phyloP scores from a whole-genome alignment of 495 filamentous ascomycete species.

The Diplogelasinospora grovesii region DNA sequence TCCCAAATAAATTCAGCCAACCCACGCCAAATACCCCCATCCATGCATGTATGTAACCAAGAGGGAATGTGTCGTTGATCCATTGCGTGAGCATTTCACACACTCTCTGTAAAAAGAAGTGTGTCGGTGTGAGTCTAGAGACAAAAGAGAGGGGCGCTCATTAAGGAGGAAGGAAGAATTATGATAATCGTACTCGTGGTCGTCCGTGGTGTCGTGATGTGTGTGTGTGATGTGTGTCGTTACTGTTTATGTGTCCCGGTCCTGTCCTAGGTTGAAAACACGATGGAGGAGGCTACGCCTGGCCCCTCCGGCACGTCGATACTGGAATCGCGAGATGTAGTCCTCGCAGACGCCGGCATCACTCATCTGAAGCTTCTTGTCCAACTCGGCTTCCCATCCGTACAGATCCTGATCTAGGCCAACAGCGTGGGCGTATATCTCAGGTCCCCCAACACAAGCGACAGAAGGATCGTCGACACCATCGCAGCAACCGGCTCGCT shows the following conservation, averaged over 20 bases:
- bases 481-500: conserved; percentile 6
- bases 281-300: conserved; percentile 37
- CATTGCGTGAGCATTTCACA: conserved; percentile 1
- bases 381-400: conserved; percentile 43
- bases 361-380: conserved; percentile 10
- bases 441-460: no score
- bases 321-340: conserved; percentile 13
- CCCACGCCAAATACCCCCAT: no score
- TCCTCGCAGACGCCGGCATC: neutral
- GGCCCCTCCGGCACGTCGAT: conserved; percentile 24
- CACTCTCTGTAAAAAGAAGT: conserved; percentile 1
- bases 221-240: neutral
- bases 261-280: conserved; percentile 29
- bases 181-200: no score
- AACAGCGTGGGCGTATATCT: neutral
- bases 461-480: no score
- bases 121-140: neutral
- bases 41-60: no score
- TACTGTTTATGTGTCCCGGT: conserved; percentile 10
- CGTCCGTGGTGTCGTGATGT: neutral
- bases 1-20: no score
- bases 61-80: neutral
- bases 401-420: conserved; percentile 31
- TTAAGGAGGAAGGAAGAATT: neutral
- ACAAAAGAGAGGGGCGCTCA: neutral